phyloP scores from a whole-genome alignment of 225 moss, liverwort and hornwort species.

The Ulota crispa region DNA sequence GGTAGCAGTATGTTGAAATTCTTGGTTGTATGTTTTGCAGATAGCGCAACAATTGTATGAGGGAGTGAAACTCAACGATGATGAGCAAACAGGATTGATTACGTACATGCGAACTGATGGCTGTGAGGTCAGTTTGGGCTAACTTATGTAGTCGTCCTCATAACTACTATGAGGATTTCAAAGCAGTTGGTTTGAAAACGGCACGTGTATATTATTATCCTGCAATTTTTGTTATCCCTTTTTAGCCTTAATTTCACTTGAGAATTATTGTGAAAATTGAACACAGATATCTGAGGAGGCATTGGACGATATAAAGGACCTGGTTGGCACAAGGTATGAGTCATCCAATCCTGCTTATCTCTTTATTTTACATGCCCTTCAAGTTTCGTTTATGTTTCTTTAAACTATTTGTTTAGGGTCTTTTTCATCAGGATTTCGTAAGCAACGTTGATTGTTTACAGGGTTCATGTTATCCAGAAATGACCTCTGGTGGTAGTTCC shows the following conservation, averaged over 20 bases:
- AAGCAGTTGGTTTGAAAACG: not conserved
- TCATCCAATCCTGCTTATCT: not conserved
- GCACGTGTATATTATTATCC: not conserved
- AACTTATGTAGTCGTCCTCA: not conserved
- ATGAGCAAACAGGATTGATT: slow-evolving; percentile 85
- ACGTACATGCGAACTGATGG: slow-evolving; percentile 98
- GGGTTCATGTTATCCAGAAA: not conserved
- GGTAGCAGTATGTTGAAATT: not conserved
- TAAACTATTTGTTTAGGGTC: not conserved
- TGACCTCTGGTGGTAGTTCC: not conserved
- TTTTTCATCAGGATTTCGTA: not conserved
- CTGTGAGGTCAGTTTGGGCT: slow-evolving; percentile 61
- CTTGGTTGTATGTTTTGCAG: slow-evolving; percentile 35
- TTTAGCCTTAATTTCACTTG: not conserved
- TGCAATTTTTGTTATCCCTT: not conserved
- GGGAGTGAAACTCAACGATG: slow-evolving; percentile 80
- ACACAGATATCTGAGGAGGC: slow-evolving; percentile 82
- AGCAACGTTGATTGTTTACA: not conserved
- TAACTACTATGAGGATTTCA: not conserved
- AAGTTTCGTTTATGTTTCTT: not conserved
- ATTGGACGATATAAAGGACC: slow-evolving; percentile 53
- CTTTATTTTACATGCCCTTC: not conserved
- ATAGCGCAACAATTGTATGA: slow-evolving; percentile 93
- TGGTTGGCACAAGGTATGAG: slow-evolving; percentile 58
- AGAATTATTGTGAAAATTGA: slow-evolving; percentile 1